Conservation (phyloP, 169 alveolate species). For the Perkinsus marinus region DNA sequence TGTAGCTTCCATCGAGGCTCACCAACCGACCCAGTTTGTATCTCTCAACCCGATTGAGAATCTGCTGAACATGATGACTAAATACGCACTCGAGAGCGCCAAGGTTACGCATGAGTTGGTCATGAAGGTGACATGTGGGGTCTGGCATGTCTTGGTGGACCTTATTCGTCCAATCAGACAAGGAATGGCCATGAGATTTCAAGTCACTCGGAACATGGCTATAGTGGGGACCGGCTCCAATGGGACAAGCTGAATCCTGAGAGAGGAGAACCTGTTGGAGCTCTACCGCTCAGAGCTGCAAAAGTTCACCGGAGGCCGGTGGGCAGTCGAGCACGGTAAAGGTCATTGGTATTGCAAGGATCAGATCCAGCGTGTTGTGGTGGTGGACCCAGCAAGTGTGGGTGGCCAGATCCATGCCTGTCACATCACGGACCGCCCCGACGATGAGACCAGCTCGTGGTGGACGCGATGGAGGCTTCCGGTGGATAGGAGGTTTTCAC, state of each 20-base stretch:
- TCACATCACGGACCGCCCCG: background rate
- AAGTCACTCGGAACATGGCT: no score
- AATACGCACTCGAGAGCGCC: no score
- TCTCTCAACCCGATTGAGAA: no score
- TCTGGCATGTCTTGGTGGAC: background rate
- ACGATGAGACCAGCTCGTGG: background rate
- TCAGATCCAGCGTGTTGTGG: background rate
- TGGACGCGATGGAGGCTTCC: background rate
- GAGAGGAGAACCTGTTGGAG: background rate
- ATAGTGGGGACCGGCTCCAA: background rate
- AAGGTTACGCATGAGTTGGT: background rate
- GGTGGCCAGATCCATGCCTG: background rate
- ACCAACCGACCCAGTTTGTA: no score
- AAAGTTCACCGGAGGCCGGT: background rate
- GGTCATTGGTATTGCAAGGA: background rate
- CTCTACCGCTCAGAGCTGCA: background rate
- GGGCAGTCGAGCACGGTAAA: background rate
- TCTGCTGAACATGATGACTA: no score
- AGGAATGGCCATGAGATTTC: no score
- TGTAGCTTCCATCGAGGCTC: no score
- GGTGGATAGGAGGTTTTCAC: background rate
- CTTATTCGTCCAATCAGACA: no score
- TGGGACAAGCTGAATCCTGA: background rate
- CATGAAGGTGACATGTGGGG: background rate
- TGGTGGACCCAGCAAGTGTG: background rate